These are phyloP conservation scores for Smittium culicis DNA, from an alignment of 371 early-diverging fungal species.

Conservation along the genomic window DNA sequence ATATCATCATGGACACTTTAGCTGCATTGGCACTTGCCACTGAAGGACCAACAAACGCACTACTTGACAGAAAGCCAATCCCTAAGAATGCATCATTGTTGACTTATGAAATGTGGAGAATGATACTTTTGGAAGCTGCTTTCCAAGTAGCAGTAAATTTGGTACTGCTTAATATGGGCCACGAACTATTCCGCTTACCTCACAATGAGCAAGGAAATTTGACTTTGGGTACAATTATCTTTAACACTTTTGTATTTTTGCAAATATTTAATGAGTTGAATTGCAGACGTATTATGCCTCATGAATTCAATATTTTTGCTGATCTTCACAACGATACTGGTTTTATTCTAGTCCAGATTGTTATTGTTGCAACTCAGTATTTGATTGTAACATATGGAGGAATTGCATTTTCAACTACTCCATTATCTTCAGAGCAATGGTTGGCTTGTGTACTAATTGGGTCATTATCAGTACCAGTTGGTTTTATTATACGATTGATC, in stretches of 20 bases:
- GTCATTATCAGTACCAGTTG: slow-evolving; percentile 68
- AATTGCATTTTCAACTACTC: slow-evolving; percentile 68
- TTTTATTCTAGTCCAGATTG: slow-evolving; percentile 58
- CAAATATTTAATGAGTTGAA: slow-evolving; percentile 91
- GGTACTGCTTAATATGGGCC: slow-evolving; percentile 43
- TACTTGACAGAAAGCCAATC: slow-evolving; percentile 68
- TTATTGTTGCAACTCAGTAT: slow-evolving; percentile 54
- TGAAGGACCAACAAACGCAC: slow-evolving; percentile 57
- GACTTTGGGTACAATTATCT: slow-evolving; percentile 66
- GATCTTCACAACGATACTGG: slow-evolving; percentile 55
- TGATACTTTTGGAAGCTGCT: slow-evolving; percentile 75
- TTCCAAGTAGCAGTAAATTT: slow-evolving; percentile 66
- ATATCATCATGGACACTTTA: slow-evolving; percentile 77
- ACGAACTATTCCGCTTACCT: slow-evolving; percentile 46
- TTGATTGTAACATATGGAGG: slow-evolving; percentile 78
- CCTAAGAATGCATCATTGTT: slow-evolving; percentile 67
- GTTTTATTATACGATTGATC: slow-evolving; percentile 53
- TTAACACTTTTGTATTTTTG: slow-evolving; percentile 89
- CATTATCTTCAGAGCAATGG: slow-evolving; percentile 63
- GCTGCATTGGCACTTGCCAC: slow-evolving; percentile 79
- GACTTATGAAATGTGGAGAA: slow-evolving; percentile 74
- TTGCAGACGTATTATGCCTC: slow-evolving; percentile 58
- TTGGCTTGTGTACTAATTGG: slow-evolving; percentile 54
- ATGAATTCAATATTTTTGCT: slow-evolving; percentile 71
- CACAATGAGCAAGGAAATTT: slow-evolving; percentile 26